Evolutionary conservation across 768 basidiomycete species (phyloP).

Genomic region (Leucocoprinus leucothites): DNA sequence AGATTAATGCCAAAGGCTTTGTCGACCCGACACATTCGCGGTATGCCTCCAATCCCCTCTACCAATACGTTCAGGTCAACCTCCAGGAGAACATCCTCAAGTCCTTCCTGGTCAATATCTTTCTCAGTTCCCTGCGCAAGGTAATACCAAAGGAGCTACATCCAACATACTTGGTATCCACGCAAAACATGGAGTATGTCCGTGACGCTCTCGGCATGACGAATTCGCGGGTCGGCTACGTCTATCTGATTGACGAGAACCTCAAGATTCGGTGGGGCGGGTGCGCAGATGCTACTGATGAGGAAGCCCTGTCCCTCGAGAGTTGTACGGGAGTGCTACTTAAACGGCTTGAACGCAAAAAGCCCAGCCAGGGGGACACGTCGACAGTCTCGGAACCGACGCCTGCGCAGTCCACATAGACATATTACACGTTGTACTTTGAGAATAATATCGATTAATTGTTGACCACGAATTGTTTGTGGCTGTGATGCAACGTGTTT

Average conservation of each 20-base stretch:
- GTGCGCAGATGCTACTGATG: slow-evolving; percentile 75
- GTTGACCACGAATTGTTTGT: slow-evolving; percentile 14
- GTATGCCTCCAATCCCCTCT: slow-evolving; percentile 54
- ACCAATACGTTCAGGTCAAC: slow-evolving; percentile 83
- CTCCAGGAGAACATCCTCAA: slow-evolving; percentile 93
- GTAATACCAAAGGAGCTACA: slow-evolving; percentile 63
- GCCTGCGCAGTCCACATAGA: neutral
- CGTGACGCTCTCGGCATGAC: slow-evolving; percentile 84
- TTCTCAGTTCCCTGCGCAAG: slow-evolving; percentile 69
- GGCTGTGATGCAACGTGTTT: slow-evolving; percentile 26
- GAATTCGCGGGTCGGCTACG: slow-evolving; percentile 89
- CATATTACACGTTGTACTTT: neutral
- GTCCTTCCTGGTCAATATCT: slow-evolving; percentile 84
- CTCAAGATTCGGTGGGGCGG: slow-evolving; percentile 90
- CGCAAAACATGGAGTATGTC: slow-evolving; percentile 82
- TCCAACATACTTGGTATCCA: slow-evolving; percentile 73
- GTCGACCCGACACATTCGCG: slow-evolving; percentile 49
- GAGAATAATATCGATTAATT: neutral
- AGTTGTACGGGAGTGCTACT: slow-evolving; percentile 69
- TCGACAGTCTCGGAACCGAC: neutral
- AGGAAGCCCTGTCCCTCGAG: slow-evolving; percentile 69
- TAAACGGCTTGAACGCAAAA: slow-evolving; percentile 41
- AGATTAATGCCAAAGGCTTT: slow-evolving; percentile 83
- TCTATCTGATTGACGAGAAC: slow-evolving; percentile 86
- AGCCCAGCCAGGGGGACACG: neutral